Evolutionary conservation across 495 filamentous ascomycete species (phyloP).

Genomic region (Daldinia loculata): DNA sequence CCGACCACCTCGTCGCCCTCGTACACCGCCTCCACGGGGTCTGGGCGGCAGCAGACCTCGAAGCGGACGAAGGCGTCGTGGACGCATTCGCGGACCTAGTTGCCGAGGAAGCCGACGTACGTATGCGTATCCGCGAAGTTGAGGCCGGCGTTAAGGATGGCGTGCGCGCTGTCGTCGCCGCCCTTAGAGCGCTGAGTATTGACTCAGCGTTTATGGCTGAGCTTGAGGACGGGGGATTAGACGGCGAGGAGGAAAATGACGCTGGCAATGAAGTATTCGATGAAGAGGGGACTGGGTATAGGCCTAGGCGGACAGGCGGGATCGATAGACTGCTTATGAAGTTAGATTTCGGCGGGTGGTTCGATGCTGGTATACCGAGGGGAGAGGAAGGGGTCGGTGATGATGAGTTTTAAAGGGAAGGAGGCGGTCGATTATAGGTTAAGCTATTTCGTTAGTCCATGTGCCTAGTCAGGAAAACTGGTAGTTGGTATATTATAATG

Average conservation of each 20-base stretch:
- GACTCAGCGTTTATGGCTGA: slow-evolving; percentile 40
- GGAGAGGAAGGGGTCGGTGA: slow-evolving; percentile 24
- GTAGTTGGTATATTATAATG: neutral
- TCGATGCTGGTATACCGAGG: slow-evolving; percentile 41
- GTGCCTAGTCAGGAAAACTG: neutral
- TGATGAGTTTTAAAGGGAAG: slow-evolving; percentile 25
- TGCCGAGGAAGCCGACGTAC: slow-evolving; percentile 71
- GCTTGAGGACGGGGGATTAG: slow-evolving; percentile 43
- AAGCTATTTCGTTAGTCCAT: neutral
- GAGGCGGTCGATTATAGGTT: neutral
- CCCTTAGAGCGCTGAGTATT: slow-evolving; percentile 52
- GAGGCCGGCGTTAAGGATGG: slow-evolving; percentile 63
- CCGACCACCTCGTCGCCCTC: slow-evolving; percentile 80
- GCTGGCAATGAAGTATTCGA: slow-evolving; percentile 18
- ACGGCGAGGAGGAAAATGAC: slow-evolving; percentile 35
- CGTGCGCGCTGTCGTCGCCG: slow-evolving; percentile 68
- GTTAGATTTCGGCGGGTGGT: slow-evolving; percentile 72
- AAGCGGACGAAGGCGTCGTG: slow-evolving; percentile 79
- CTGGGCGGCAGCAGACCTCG: slow-evolving; percentile 77
- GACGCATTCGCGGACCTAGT: slow-evolving; percentile 75
- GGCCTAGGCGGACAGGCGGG: slow-evolving; percentile 71
- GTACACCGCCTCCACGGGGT: slow-evolving; percentile 74
- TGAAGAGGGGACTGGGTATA: slow-evolving; percentile 59
- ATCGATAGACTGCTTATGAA: slow-evolving; percentile 88
- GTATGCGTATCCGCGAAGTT: slow-evolving; percentile 63